These are phyloP conservation scores for Fusarium fujikuroi DNA, from an alignment of 2,329 filamentous ascomycete genomes.

Conservation along the genomic window DNA sequence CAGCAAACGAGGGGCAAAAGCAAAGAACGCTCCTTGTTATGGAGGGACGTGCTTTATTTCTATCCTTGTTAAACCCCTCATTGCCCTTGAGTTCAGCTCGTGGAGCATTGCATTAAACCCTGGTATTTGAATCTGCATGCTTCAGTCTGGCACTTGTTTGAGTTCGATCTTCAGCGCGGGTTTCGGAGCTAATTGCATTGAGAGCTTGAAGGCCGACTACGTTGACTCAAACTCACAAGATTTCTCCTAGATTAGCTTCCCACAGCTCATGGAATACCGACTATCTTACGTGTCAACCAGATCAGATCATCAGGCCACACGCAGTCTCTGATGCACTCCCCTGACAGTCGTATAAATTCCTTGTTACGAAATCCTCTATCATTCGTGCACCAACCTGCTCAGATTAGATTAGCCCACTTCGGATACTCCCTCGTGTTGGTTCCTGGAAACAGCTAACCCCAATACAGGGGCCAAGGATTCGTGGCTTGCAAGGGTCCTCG, in stretches of 20 bases:
- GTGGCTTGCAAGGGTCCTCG: neutral
- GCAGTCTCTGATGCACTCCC: neutral
- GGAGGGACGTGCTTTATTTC: neutral
- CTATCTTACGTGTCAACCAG: neutral
- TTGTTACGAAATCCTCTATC: neutral
- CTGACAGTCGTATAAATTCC: neutral
- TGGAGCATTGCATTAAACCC: no score
- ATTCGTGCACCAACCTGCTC: neutral
- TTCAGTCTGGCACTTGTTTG: neutral
- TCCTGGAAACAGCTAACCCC: neutral
- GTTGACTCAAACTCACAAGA: fast-evolving
- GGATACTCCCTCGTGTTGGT: neutral
- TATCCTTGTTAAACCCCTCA: neutral
- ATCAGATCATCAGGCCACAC: neutral
- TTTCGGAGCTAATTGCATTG: neutral
- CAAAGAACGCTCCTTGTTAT: neutral
- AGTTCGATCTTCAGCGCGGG: fast-evolving
- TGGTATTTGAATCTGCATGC: neutral
- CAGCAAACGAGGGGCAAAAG: neutral
- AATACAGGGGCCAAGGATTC: neutral
- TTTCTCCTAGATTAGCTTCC: fast-evolving
- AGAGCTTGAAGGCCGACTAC: fast-evolving
- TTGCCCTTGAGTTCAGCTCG: neutral
- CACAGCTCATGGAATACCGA: neutral
- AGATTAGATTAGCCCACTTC: neutral